A percentile compares a stretch with the other conserved stretches of the same genome.
Evolutionary conservation across 176 grass and related monocot genomes (phyloP).

Genomic region (Aegilops sharonensis): DNA sequence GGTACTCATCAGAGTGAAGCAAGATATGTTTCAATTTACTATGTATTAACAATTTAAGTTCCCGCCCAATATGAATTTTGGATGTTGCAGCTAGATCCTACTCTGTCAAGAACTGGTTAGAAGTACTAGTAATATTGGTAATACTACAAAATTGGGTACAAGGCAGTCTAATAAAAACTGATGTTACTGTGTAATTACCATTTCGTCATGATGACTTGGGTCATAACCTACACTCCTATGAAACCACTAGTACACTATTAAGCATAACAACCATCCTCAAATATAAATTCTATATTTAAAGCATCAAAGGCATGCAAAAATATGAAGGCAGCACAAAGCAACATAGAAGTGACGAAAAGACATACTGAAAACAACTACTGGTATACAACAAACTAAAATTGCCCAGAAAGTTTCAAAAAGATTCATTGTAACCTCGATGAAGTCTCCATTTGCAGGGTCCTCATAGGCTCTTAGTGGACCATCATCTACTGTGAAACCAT

Average conservation of each 20-base stretch:
- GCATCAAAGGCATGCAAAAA: background rate
- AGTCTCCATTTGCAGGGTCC: slow-evolving; percentile 75
- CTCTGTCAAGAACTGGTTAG: background rate
- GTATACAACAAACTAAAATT: background rate
- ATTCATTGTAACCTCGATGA: slow-evolving; percentile 64
- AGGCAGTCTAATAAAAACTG: background rate
- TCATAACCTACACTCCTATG: background rate
- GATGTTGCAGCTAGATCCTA: background rate
- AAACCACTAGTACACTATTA: background rate
- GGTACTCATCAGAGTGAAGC: background rate
- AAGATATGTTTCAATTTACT: background rate
- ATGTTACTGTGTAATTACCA: background rate
- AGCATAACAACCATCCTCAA: background rate
- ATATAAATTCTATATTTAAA: background rate
- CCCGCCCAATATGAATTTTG: background rate
- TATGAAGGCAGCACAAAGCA: background rate
- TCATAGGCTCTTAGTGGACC: slow-evolving; percentile 80
- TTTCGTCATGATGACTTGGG: background rate
- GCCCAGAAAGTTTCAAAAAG: slow-evolving; percentile 18
- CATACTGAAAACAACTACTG: background rate
- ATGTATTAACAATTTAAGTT: background rate
- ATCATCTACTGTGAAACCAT: slow-evolving; percentile 91
- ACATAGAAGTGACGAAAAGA: background rate
- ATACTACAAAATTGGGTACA: background rate
- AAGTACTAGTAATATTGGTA: background rate